phyloP scores from a whole-genome alignment of 1,139 yeast species.

The Kodamaea derodonti region DNA sequence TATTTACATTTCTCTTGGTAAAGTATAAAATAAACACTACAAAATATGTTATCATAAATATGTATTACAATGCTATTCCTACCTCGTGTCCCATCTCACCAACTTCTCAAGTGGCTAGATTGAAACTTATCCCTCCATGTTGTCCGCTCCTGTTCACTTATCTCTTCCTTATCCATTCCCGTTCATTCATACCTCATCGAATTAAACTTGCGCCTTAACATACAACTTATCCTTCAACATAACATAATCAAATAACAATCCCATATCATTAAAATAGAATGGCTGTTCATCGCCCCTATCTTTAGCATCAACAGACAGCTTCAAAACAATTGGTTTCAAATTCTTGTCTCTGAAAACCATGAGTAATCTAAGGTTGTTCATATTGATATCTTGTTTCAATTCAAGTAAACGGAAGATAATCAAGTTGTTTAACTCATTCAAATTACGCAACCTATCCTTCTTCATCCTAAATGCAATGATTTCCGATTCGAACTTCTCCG shows the following conservation, averaged over 20 bases:
- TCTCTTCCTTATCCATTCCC: no score
- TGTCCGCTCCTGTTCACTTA: no score
- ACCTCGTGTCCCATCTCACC: no score
- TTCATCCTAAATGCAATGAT: slow-evolving; percentile 21
- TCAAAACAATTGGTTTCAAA: slow-evolving; percentile 25
- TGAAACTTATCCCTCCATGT: no score
- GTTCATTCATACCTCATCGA: not conserved
- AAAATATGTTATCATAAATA: no score
- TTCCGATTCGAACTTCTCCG: slow-evolving; percentile 9
- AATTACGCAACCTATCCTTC: slow-evolving; percentile 22
- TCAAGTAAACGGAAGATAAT: slow-evolving; percentile 19
- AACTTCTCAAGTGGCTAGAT: not conserved
- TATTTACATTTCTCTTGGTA: no score
- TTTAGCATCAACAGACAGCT: slow-evolving; percentile 10
- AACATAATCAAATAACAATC: slow-evolving; percentile 26
- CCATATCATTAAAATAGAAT: slow-evolving; percentile 11
- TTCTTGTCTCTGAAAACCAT: slow-evolving; percentile 23
- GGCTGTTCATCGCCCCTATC: slow-evolving; percentile 1
- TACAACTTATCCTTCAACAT: slow-evolving; percentile 24
- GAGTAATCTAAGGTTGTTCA: slow-evolving; percentile 17
- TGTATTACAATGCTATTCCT: no score
- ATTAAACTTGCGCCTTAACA: slow-evolving; percentile 17
- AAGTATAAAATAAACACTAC: no score
- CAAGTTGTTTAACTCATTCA: slow-evolving; percentile 25
- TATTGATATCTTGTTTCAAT: slow-evolving; percentile 13